Conservation (phyloP, 768 basidiomycete species). For the Leucocoprinus leucothites region DNA sequence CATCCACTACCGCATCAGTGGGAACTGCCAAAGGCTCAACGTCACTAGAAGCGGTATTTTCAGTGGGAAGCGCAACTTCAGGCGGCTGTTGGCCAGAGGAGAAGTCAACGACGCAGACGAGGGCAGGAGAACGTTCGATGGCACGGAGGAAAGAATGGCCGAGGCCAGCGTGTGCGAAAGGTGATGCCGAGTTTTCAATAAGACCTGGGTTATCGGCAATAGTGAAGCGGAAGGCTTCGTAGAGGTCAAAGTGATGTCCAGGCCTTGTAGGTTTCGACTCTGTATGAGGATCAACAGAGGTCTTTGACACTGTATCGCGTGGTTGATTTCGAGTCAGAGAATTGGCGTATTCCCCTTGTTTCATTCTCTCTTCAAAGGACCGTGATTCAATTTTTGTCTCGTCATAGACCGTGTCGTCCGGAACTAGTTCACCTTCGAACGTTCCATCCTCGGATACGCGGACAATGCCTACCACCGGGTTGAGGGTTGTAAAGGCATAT, state of each 20-base stretch:
- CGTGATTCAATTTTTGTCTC: conserved; percentile 61
- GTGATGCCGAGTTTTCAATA: conserved; percentile 56
- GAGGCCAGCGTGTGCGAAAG: conserved; percentile 55
- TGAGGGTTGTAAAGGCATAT: conserved; percentile 94
- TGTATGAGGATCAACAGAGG: conserved; percentile 2
- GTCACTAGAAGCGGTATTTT: background rate
- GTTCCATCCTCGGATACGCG: conserved; percentile 77
- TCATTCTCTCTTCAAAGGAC: conserved; percentile 41
- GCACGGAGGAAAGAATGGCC: conserved; percentile 93
- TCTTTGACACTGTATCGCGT: conserved; percentile 17
- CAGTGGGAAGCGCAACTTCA: background rate
- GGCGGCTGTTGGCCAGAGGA: conserved; percentile 37
- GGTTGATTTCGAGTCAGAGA: conserved; percentile 50
- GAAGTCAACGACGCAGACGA: conserved; percentile 92
- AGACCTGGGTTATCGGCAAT: conserved; percentile 97
- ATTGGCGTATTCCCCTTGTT: conserved; percentile 49
- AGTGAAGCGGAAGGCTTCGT: conserved; percentile 86
- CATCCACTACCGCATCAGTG: background rate
- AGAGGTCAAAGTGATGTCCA: conserved; percentile 54
- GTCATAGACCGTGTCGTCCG: conserved; percentile 49
- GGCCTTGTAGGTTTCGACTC: conserved; percentile 11
- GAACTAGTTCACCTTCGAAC: conserved; percentile 58
- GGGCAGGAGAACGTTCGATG: conserved; percentile 87
- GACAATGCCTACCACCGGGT: conserved; percentile 90
- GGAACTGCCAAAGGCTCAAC: too few relatives aligned